These are phyloP conservation scores for Auriscalpium vulgare DNA, from an alignment of 768 basidiomycete species.

Conservation along the genomic window DNA sequence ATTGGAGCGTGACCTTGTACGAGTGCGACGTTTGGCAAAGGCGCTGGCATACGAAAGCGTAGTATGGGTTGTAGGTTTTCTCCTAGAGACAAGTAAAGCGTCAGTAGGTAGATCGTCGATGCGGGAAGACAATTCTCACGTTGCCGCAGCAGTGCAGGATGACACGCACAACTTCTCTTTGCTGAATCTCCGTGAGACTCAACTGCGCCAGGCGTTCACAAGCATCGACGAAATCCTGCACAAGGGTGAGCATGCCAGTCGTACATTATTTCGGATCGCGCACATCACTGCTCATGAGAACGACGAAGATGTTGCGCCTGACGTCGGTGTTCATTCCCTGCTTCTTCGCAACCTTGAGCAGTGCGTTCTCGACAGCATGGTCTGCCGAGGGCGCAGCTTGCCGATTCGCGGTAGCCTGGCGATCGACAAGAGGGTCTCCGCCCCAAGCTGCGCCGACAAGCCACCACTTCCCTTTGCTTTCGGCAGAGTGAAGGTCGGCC, in stretches of 20 bases:
- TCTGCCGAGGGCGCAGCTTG: slow-evolving; percentile 19
- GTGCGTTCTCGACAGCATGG: slow-evolving; percentile 28
- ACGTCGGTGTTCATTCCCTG: slow-evolving; percentile 99
- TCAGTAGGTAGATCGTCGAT: slow-evolving; percentile 3
- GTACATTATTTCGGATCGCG: slow-evolving; percentile 19
- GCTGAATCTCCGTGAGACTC: slow-evolving; percentile 80
- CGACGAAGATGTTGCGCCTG: slow-evolving; percentile 82
- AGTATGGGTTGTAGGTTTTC: slow-evolving; percentile 91
- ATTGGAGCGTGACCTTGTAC: slow-evolving; percentile 89
- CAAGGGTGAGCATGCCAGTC: background rate
- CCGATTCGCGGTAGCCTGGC: slow-evolving; percentile 32
- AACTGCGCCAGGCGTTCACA: slow-evolving; percentile 84
- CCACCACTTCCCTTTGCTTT: slow-evolving; percentile 97
- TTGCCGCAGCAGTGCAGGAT: slow-evolving; percentile 88
- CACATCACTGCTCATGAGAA: slow-evolving; percentile 94
- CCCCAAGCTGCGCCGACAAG: slow-evolving; percentile 94
- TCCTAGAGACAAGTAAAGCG: slow-evolving; percentile 42
- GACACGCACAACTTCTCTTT: slow-evolving; percentile 91
- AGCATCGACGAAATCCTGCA: slow-evolving; percentile 92
- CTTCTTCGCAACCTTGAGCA: slow-evolving; percentile 77
- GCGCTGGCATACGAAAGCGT: slow-evolving; percentile 80
- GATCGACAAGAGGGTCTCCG: slow-evolving; percentile 84
- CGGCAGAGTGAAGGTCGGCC: slow-evolving; percentile 75
- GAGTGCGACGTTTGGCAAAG: slow-evolving; percentile 74
- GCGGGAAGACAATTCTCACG: slow-evolving; percentile 33